Conservation (phyloP, 1,284 basidiomycete species). For the Ganoderma resinaceum region DNA sequence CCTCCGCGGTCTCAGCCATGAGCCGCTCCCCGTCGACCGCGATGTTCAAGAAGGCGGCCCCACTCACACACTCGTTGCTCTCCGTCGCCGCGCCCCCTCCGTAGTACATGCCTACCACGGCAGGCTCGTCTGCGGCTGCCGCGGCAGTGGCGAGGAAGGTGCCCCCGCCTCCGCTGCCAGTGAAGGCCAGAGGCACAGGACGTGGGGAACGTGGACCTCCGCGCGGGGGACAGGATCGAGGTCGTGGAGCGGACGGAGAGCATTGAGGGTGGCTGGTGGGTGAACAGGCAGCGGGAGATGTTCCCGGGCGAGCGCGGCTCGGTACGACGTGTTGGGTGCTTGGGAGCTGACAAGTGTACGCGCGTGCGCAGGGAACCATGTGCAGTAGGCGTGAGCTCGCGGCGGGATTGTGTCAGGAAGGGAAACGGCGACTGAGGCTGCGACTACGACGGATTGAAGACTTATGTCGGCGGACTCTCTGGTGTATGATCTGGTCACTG, state of each 20-base stretch:
- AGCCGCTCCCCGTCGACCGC: constrained; percentile 48
- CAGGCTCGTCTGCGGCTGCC: constrained; percentile 34
- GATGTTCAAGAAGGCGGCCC: constrained; percentile 51
- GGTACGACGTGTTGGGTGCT: too few relatives aligned
- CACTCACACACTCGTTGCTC: constrained; percentile 47
- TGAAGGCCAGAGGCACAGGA: constrained; percentile 62
- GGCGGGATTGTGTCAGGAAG: not conserved
- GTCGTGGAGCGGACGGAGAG: constrained; percentile 87
- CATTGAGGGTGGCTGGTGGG: constrained; percentile 92
- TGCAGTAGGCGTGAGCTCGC: not conserved
- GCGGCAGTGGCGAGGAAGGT: constrained; percentile 67
- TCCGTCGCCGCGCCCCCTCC: constrained; percentile 55
- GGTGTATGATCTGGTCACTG: not conserved
- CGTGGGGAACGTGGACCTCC: constrained; percentile 94
- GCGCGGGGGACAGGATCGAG: constrained; percentile 93
- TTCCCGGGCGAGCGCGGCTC: constrained; percentile 93
- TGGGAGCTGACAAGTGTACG: not conserved
- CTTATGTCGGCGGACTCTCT: not conserved
- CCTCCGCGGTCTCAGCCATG: constrained; percentile 46
- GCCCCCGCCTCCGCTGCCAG: constrained; percentile 42
- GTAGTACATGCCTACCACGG: constrained; percentile 60
- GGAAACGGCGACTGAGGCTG: not conserved
- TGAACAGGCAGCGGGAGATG: constrained; percentile 88
- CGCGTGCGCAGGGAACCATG: not conserved
- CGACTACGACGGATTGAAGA: not conserved